Evolutionary conservation across 352 stramenopile genomes (phyloP).

Genomic region (Discostella stelligera): DNA sequence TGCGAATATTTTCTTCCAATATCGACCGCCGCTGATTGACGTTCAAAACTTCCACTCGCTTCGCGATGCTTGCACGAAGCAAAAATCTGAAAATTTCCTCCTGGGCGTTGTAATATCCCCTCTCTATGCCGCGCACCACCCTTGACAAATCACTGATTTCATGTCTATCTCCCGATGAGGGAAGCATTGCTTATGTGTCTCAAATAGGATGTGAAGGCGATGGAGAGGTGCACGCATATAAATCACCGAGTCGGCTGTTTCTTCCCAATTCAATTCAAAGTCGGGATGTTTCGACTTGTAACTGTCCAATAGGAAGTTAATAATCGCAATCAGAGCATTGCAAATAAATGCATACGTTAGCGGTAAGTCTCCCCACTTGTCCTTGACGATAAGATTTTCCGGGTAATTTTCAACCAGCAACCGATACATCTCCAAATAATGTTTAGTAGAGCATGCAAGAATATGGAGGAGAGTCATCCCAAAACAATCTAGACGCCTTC

Average conservation of each 20-base stretch:
- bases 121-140: background rate
- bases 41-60: background rate
- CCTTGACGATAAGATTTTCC: constrained; percentile 11
- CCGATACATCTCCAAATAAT: constrained; percentile 16
- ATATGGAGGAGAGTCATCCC: constrained; percentile 42
- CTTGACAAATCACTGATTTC: background rate
- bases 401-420: constrained; percentile 25
- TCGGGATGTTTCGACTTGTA: constrained; percentile 2
- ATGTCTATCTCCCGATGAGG: background rate
- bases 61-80: background rate
- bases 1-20: background rate
- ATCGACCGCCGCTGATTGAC: background rate
- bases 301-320: constrained; percentile 10
- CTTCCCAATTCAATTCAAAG: constrained; percentile 7
- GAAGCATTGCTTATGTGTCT: background rate
- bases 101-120: background rate
- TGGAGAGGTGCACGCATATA: background rate
- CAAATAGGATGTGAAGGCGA: background rate
- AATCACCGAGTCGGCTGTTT: background rate
- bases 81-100: background rate
- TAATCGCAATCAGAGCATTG: constrained; percentile 6
- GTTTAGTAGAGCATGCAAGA: constrained; percentile 20
- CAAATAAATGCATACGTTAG: constrained; percentile 24
- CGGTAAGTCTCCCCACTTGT: constrained; percentile 23
- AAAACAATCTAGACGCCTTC: constrained; percentile 7